Conservation (phyloP, 257 asterid genomes). For the Solanum dulcamara region DNA sequence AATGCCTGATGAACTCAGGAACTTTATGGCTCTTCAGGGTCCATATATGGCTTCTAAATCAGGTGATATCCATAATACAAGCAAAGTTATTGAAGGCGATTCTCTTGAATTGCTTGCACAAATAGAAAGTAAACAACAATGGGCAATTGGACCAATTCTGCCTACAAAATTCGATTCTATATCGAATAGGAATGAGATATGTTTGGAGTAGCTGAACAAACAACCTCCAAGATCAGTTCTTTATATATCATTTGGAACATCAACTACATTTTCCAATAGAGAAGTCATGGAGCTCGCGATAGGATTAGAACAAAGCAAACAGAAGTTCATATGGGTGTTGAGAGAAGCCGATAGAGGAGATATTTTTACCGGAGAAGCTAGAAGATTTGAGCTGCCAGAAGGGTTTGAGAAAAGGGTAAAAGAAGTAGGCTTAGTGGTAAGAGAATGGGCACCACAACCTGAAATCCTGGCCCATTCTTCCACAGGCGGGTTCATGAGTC, state of each 20-base stretch:
- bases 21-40: slow-evolving; percentile 16
- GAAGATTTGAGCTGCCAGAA: neutral
- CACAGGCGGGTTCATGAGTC: neutral
- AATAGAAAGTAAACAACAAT: slow-evolving; percentile 20
- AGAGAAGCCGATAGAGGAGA: slow-evolving; percentile 29
- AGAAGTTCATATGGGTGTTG: slow-evolving; percentile 34
- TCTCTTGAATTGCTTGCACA: slow-evolving; percentile 26
- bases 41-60: slow-evolving; percentile 18
- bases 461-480: neutral
- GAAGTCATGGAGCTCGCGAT: slow-evolving; percentile 29
- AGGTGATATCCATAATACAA: slow-evolving; percentile 56
- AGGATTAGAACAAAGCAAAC: slow-evolving; percentile 30
- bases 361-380: neutral
- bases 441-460: neutral
- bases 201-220: slow-evolving; percentile 35
- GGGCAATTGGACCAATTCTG: slow-evolving; percentile 71
- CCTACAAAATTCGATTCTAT: neutral
- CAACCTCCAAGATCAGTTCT: slow-evolving; percentile 26
- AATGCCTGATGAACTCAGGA: slow-evolving; percentile 19
- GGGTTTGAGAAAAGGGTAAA: slow-evolving; percentile 32
- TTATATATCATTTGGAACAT: slow-evolving; percentile 35
- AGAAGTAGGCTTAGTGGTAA: slow-evolving; percentile 16
- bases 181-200: slow-evolving; percentile 1
- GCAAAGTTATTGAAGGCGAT: slow-evolving; percentile 30
- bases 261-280: slow-evolving; percentile 15